Percentiles rank a stretch among this genome's conserved stretches.
These are phyloP conservation scores for Scedosporium minutisporum DNA, from an alignment of 2,329 filamentous ascomycete species.

Conservation along the genomic window DNA sequence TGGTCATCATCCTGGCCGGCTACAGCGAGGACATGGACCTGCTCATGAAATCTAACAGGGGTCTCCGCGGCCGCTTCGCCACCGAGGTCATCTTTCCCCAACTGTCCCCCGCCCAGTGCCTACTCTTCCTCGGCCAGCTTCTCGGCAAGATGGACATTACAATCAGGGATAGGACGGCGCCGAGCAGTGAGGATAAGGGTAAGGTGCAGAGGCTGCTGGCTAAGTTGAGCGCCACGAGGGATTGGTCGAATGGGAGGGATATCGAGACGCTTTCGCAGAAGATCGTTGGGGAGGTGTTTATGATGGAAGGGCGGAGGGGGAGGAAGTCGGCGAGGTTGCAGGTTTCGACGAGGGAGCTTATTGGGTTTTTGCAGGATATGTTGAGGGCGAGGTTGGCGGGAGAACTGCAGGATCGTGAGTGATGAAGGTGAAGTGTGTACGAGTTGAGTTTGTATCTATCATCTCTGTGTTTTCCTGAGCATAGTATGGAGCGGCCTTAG, in stretches of 20 bases:
- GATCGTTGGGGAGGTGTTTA: conserved; percentile 35
- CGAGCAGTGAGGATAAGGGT: conserved; percentile 7
- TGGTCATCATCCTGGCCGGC: conserved; percentile 60
- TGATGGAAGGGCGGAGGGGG: conserved; percentile 21
- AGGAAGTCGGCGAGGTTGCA: conserved; percentile 9
- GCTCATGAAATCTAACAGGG: conserved; percentile 51
- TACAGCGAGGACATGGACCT: conserved; percentile 58
- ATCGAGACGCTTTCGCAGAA: conserved; percentile 42
- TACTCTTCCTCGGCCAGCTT: conserved; percentile 28
- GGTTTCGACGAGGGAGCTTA: background rate
- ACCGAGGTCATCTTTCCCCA: conserved; percentile 47
- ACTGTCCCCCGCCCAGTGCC: conserved; percentile 32
- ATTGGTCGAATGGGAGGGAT: conserved; percentile 57
- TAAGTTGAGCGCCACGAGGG: conserved; percentile 28
- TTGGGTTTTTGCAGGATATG: background rate
- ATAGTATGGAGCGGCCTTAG: too few species aligned
- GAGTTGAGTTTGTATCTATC: background rate
- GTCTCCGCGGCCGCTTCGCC: conserved; percentile 55
- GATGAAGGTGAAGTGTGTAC: background rate
- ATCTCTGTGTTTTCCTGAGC: background rate
- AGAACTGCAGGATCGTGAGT: background rate
- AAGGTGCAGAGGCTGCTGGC: conserved; percentile 23
- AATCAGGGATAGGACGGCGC: conserved; percentile 11
- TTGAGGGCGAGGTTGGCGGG: background rate
- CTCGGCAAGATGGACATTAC: conserved; percentile 18